Evolutionary conservation across 1,284 basidiomycete species (phyloP).

Genomic region (Cutaneotrichosporon sp.): DNA sequence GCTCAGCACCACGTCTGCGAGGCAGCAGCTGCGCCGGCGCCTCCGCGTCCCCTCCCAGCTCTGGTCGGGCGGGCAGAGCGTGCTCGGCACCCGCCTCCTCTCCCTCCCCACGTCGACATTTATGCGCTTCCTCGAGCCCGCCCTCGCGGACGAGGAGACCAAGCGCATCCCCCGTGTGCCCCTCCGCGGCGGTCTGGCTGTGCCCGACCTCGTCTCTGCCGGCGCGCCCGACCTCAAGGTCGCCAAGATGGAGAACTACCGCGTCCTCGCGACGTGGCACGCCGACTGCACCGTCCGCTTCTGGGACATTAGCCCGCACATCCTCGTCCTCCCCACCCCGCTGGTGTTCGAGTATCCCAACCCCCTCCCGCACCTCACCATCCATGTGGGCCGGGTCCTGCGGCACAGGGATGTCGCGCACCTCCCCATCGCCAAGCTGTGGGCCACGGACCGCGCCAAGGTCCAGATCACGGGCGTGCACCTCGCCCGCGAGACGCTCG

Average conservation of each 20-base stretch:
- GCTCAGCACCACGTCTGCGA: neutral
- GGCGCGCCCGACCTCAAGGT: conserved; percentile 49
- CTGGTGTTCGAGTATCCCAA: conserved; percentile 62
- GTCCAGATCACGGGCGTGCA: conserved; percentile 60
- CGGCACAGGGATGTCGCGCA: conserved; percentile 45
- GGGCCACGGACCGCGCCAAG: conserved; percentile 45
- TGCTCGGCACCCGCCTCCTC: conserved; percentile 46
- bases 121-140: conserved; percentile 46
- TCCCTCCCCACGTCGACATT: conserved; percentile 47
- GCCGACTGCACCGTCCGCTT: conserved; percentile 63
- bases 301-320: conserved; percentile 63
- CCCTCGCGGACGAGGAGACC: conserved; percentile 16
- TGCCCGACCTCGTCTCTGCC: conserved; percentile 47
- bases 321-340: conserved; percentile 59
- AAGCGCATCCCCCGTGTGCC: conserved; percentile 39
- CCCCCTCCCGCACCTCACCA: conserved; percentile 64
- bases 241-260: conserved; percentile 61
- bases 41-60: conserved; percentile 45
- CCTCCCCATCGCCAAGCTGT: conserved; percentile 47
- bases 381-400: conserved; percentile 61
- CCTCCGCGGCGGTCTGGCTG: conserved; percentile 49
- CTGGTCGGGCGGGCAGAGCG: conserved; percentile 45
- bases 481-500: conserved; percentile 66
- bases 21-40: conserved; percentile 23
- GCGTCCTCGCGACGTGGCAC: conserved; percentile 68